Evolutionary conservation across 2,329 filamentous ascomycete species (phyloP).

Genomic region (Curvularia spicifera): DNA sequence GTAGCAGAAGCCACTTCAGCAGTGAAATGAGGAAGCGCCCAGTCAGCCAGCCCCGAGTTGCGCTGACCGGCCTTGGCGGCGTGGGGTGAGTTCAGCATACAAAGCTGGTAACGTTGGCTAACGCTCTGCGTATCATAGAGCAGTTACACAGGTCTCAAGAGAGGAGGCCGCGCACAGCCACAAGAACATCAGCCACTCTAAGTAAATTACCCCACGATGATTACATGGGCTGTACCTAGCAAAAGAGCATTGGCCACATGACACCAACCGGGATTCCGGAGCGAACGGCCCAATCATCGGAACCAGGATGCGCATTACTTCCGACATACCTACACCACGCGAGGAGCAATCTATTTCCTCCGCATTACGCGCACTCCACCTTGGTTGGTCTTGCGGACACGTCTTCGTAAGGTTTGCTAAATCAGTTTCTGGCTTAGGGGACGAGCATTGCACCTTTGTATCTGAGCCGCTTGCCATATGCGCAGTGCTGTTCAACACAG

Average conservation of each 20-base stretch:
- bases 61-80: no score
- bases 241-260: slow-evolving; percentile 9
- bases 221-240: no score
- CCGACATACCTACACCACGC: slow-evolving; percentile 5
- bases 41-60: no score
- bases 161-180: no score
- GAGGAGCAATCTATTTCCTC: slow-evolving; percentile 24
- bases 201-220: no score
- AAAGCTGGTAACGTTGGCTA: no score
- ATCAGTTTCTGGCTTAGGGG: neutral
- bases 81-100: no score
- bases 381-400: slow-evolving; percentile 14
- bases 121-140: no score
- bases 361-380: slow-evolving; percentile 13
- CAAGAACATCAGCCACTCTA: no score
- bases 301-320: slow-evolving; percentile 18
- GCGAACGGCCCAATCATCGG: slow-evolving; percentile 23
- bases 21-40: no score
- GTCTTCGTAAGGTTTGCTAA: slow-evolving; percentile 8
- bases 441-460: neutral
- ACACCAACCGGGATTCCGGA: slow-evolving; percentile 15
- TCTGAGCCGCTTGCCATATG: neutral
- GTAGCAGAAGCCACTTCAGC: no score
- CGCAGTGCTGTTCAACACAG: neutral
- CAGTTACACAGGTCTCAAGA: no score